Percentiles rank a stretch among this genome's conserved stretches.
phyloP scores from a whole-genome alignment of 306 rosid species.

The Medicago lupulina region DNA sequence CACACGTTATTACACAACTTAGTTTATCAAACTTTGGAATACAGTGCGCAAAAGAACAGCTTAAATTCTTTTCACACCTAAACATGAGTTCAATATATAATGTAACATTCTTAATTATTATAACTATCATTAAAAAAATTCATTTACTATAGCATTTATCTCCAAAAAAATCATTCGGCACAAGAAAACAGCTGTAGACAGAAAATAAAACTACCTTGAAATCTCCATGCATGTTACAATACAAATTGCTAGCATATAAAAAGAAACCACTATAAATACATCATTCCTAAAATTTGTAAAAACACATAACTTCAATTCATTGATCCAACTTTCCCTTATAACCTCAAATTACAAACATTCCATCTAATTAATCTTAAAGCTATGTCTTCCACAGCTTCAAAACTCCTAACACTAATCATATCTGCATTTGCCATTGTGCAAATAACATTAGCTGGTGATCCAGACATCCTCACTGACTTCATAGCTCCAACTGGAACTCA shows the following conservation, averaged over 20 bases:
- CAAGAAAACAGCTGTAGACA: conserved; percentile 20
- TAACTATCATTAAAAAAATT: no score
- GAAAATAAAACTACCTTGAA: neutral
- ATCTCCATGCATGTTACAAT: neutral
- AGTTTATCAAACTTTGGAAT: no score
- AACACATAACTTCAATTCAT: neutral
- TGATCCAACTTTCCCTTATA: neutral
- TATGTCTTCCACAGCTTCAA: neutral
- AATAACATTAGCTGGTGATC: conserved; percentile 50
- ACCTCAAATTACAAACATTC: neutral
- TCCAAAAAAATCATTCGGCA: no score
- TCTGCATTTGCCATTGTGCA: conserved; percentile 32
- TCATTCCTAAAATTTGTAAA: neutral
- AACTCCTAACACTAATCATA: conserved; percentile 35
- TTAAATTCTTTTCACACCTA: no score
- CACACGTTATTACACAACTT: no score
- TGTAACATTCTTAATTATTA: no score
- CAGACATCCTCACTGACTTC: conserved; percentile 55
- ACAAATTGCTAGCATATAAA: neutral
- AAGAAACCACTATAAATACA: conserved; percentile 10
- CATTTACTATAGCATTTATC: no score
- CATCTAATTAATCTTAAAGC: neutral
- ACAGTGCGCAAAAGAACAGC: no score
- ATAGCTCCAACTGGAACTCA: conserved; percentile 11
- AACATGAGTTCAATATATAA: no score